phyloP scores from a whole-genome alignment of 257 asterid species.

The Scutellaria barbata region DNA sequence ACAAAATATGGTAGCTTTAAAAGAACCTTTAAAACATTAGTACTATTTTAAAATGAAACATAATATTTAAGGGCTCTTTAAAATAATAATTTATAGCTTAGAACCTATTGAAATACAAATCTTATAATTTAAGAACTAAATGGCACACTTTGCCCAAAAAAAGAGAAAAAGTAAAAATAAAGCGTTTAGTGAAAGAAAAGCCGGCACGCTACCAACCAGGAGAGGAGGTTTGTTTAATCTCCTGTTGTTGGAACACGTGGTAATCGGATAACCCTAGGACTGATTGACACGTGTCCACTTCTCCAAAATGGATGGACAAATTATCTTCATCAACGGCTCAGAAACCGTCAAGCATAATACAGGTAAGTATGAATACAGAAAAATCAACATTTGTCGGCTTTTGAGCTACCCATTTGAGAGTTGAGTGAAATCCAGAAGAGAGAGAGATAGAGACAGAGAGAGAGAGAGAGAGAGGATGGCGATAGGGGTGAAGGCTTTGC shows the following conservation, averaged over 20 bases:
- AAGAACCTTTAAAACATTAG: too few relatives aligned
- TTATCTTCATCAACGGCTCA: conserved; percentile 46
- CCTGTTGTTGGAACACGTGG: conserved; percentile 40
- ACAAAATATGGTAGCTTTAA: too few relatives aligned
- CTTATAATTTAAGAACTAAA: too few relatives aligned
- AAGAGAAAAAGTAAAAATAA: neutral
- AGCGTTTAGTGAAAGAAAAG: too few relatives aligned
- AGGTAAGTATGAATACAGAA: neutral
- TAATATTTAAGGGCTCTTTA: too few relatives aligned
- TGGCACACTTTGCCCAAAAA: neutral
- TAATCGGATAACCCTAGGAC: conserved; percentile 9
- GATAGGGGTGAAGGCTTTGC: conserved; percentile 67
- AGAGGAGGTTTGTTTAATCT: neutral
- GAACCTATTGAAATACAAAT: too few relatives aligned
- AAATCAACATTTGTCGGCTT: conserved; percentile 17
- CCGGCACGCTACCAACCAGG: neutral
- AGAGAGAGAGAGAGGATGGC: conserved; percentile 53
- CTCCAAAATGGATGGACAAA: neutral
- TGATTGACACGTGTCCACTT: conserved; percentile 28
- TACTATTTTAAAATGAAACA: too few relatives aligned
- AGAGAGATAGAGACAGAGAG: conserved; percentile 9
- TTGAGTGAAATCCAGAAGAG: conserved; percentile 27
- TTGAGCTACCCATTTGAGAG: neutral
- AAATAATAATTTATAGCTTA: too few relatives aligned
- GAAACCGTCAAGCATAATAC: neutral